A percentile compares a stretch with the other conserved stretches of the same genome.
Evolutionary conservation across 78 protist genomes (phyloP).

Genomic region (Dictyostelium purpureum): DNA sequence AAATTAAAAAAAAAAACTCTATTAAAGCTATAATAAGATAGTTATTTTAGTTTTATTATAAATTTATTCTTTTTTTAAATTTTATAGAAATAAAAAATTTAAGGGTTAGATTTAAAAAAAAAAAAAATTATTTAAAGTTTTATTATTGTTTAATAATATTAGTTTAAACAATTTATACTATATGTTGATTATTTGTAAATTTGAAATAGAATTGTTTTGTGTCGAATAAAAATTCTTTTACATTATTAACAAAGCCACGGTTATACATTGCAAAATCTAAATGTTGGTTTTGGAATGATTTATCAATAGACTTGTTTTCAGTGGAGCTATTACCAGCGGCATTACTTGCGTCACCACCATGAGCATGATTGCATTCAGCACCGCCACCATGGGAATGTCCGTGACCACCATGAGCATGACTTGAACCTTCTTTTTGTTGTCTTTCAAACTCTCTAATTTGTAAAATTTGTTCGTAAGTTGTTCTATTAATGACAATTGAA

Average conservation of each 20-base stretch:
- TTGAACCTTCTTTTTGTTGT: not conserved
- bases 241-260: constrained; percentile 41
- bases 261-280: constrained; percentile 13
- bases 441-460: constrained; percentile 18
- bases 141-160: not conserved
- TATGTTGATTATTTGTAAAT: not conserved
- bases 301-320: not conserved
- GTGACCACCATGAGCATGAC: not conserved
- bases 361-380: not conserved
- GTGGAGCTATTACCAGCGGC: not conserved
- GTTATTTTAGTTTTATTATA: no score
- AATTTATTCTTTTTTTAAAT: no score
- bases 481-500: constrained; percentile 42
- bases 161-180: not conserved
- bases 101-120: no score
- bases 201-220: constrained; percentile 12
- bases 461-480: constrained; percentile 53
- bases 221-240: constrained; percentile 51
- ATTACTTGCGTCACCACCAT: not conserved
- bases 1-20: no score
- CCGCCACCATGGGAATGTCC: constrained; percentile 1
- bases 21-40: no score
- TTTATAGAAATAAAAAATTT: no score
- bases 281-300: not conserved
- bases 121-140: not conserved